Base-by-base conservation (phyloP, 192 early-diverging fungal genomes). In the Funneliformis mosseae region DNA sequence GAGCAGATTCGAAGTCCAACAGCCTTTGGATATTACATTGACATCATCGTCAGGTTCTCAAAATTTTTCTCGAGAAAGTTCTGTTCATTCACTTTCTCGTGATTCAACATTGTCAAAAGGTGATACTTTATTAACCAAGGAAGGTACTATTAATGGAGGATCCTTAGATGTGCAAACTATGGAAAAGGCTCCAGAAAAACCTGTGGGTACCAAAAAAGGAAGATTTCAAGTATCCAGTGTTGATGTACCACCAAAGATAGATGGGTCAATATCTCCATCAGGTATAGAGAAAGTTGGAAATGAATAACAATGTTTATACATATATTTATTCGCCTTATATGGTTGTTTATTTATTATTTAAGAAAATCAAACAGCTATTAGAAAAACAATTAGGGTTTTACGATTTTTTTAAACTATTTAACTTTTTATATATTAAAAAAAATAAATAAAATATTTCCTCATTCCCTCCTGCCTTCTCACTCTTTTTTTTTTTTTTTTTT, bases 191-290 rank as follows among this genome's bases (percentile, higher is more conserved):
- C 38, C 66, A 68, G 78, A 79, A 43, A 68, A 79, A 70, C 18
- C 48, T 23, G 21, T 18, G 55, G 18, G 42, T 43, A 79, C 78
- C 18, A 69, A 79, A 38, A 79, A 60, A 60, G 78, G 78, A 38
- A 79, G 78, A 79, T 79, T 79, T 71, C 62, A 71, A n/a, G 78
- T 79, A 3, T 70, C 76, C 25, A 68, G 66, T 72, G 12, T 72
- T 72, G 70, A 72, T 72, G 42, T 46, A 33, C n/a, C 43, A 48
- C 12, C 45, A 75, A 75, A 75, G 74, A 38, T 42, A 14, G 39
- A 76, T 45, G 59, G 74, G n/a, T 61, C 71, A 41, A 73, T 28
- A 46, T 25, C 71, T 50, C 39, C 43, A 73, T 48, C 71, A 50
- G 71, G 71, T 73, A 73, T 48, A 73, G 10, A 73, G 50, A 45